Base-by-base conservation (phyloP, 352 stramenopile species). In the Pythium scleroteichum region DNA sequence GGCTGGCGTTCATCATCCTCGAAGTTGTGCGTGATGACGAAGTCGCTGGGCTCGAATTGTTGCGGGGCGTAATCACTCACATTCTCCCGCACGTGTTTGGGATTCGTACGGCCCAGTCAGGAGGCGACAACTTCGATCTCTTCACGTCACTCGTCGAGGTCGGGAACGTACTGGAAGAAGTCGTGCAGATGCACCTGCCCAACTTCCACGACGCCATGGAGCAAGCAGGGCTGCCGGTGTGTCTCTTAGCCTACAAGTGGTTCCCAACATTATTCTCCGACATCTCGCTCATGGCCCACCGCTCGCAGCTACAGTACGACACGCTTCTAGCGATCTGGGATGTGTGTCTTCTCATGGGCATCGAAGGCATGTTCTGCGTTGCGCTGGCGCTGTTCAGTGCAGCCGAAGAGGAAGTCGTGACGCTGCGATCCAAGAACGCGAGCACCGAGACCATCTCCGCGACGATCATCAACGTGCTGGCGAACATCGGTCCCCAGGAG, bases 211-310 rank as follows among this genome's bases (percentile, higher is more conserved):
- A 64, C 1, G 68, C 75, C 19, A 70, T 94, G 38, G 78, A 90
- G 0, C 58, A 67, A 8, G 75, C 78, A 3, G 85, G 85, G 0
- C 53, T 94, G 12, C 85, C 82, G 0, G 79, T 91, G 19, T 92
- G 80, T 66, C 64, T 94, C 16, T 59, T 94, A 14, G 83, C 83
- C n/a, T 92, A 94, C 78, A 94, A 94, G 62, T 94, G 85, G 85
- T 94, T 94, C 53, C 85, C 85, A 1, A 94, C 85, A 24, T 76
- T 94, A 17, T 94, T 94, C 51, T 94, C 85, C 19, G 85, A 94
- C 50, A 75, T 94, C 42, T 90, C 79, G 47, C 63, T 94, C 20
- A 90, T 78, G 33, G 81, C 83, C n/a, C 79, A 82, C 16, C 77
- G 87, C 32, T 81, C 83, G 0, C 85, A 92, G 52, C 59, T 94